Percentiles rank a stretch among this genome's conserved stretches.
Evolutionary conservation across 202 grass and related monocot genomes (phyloP).

Genomic region (Brachypodium distachyon): DNA sequence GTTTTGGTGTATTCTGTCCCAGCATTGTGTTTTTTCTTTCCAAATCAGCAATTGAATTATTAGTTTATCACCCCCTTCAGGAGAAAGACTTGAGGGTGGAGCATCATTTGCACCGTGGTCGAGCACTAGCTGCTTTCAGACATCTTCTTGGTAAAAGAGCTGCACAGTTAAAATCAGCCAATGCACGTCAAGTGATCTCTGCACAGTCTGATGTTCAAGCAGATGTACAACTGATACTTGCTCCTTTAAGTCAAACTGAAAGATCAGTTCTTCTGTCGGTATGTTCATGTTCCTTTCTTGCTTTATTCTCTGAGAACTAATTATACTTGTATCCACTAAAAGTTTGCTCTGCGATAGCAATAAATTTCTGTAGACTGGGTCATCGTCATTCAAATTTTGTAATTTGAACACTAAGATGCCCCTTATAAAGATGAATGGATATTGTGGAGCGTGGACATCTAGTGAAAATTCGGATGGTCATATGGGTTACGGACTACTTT

Average conservation of each 20-base stretch:
- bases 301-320: neutral
- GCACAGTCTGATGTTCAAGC: slow-evolving; percentile 62
- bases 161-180: slow-evolving; percentile 65
- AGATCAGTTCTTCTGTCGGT: slow-evolving; percentile 77
- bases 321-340: neutral
- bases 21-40: neutral
- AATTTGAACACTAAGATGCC: neutral
- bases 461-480: neutral
- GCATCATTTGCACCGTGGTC: slow-evolving; percentile 82
- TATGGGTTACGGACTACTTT: neutral
- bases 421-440: neutral
- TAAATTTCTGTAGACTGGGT: neutral
- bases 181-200: slow-evolving; percentile 53
- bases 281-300: slow-evolving; percentile 33
- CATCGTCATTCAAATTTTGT: slow-evolving; percentile 1
- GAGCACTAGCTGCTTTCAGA: slow-evolving; percentile 81
- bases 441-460: neutral
- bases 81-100: slow-evolving; percentile 88
- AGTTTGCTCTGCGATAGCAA: neutral
- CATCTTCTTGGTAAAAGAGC: slow-evolving; percentile 83
- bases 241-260: slow-evolving; percentile 82
- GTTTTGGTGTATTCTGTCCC: neutral
- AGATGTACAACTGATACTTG: slow-evolving; percentile 74
- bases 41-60: slow-evolving; percentile 5
- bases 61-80: slow-evolving; percentile 32